A percentile compares a stretch with the other conserved stretches of the same genome.
Evolutionary conservation across 441 rosid genomes (phyloP).

Genomic region (Gossypium schwendimanii): DNA sequence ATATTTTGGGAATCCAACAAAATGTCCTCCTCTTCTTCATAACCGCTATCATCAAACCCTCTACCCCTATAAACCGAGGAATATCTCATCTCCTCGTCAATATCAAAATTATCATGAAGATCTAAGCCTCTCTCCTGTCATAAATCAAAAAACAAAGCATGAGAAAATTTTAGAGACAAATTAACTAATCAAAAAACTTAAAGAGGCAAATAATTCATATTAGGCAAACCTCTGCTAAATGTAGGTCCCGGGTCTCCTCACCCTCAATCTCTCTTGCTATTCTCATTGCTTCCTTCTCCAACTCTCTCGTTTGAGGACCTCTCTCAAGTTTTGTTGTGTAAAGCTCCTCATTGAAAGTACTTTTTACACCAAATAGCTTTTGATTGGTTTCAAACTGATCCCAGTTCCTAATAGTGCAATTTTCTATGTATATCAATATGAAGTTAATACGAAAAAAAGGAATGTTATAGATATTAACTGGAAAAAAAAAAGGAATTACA

Average conservation of each 20-base stretch:
- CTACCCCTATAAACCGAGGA: conserved; percentile 65
- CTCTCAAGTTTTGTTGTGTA: conserved; percentile 81
- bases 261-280: conserved; percentile 94
- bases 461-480: background rate
- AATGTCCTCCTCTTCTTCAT: conserved; percentile 62
- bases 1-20: conserved; percentile 47
- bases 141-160: conserved; percentile 15
- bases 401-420: conserved; percentile 52
- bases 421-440: conserved; percentile 4
- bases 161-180: conserved; percentile 3
- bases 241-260: conserved; percentile 81
- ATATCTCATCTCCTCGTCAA: conserved; percentile 83
- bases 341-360: conserved; percentile 78
- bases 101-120: conserved; percentile 45
- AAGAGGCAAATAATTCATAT: conserved; percentile 8
- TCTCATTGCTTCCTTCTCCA: conserved; percentile 74
- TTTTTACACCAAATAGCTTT: conserved; percentile 70
- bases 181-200: conserved; percentile 5
- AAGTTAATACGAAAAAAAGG: background rate
- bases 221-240: conserved; percentile 75
- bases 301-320: conserved; percentile 54
- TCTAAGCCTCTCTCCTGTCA: conserved; percentile 82
- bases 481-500: background rate
- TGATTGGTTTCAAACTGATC: conserved; percentile 81
- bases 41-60: conserved; percentile 66